Conservation (phyloP, 805 yeast species). For the Ogataea siamensis region DNA sequence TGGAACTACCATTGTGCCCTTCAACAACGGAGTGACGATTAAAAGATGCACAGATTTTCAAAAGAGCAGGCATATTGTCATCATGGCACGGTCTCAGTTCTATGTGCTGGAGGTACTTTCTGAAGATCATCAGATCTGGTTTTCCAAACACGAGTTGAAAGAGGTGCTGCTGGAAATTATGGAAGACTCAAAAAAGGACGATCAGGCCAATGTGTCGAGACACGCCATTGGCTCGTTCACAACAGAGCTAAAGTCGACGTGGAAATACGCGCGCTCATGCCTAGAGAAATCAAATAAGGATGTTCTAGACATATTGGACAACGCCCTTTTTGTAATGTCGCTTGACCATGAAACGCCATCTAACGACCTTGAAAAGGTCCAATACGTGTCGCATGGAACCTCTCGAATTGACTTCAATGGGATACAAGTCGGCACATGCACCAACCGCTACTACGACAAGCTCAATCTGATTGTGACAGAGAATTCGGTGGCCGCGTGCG, state of each 20-base stretch:
- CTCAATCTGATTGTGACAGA: constrained; percentile 51
- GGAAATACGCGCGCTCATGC: constrained; percentile 47
- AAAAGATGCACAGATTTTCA: constrained; percentile 32
- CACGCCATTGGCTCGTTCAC: constrained; percentile 54
- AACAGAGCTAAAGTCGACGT: constrained; percentile 48
- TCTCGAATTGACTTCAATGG: constrained; percentile 43
- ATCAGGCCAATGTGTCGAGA: constrained; percentile 39
- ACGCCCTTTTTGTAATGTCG: constrained; percentile 50
- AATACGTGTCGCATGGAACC: constrained; percentile 52
- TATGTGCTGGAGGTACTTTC: constrained; percentile 50
- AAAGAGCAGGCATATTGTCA: constrained; percentile 48
- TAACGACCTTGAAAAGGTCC: constrained; percentile 47
- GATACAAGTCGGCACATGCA: constrained; percentile 55
- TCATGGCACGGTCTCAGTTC: constrained; percentile 50
- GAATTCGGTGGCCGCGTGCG: constrained; percentile 58
- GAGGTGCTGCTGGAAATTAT: constrained; percentile 43
- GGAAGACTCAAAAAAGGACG: constrained; percentile 36
- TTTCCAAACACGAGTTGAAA: constrained; percentile 50
- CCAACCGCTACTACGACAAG: constrained; percentile 60
- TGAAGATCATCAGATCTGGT: constrained; percentile 45
- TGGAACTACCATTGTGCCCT: constrained; percentile 63
- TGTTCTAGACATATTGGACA: constrained; percentile 41
- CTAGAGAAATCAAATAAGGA: constrained; percentile 39
- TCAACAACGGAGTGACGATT: constrained; percentile 39
- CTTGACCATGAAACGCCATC: constrained; percentile 48